These are phyloP conservation scores for Pisolithus tinctorius DNA, from an alignment of 768 basidiomycete species.

Conservation along the genomic window DNA sequence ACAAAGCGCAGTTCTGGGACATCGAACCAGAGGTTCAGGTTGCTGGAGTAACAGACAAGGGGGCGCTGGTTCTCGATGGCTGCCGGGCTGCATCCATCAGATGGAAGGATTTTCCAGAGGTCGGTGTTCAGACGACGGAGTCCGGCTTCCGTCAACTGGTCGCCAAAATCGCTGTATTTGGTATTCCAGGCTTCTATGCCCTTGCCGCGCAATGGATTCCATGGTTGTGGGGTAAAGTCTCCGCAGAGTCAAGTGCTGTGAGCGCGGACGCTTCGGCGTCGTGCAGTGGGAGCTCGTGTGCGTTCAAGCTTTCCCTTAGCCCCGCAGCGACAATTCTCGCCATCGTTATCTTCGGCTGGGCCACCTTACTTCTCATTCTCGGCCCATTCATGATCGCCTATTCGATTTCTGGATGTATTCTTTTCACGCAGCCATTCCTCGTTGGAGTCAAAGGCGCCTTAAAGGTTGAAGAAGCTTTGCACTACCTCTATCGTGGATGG, in stretches of 20 bases:
- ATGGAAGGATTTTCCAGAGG: slow-evolving; percentile 7
- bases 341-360: neutral
- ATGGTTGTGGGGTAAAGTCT: too few relatives aligned
- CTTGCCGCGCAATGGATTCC: neutral
- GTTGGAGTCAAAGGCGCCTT: slow-evolving; percentile 15
- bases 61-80: slow-evolving; percentile 6
- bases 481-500: slow-evolving; percentile 11
- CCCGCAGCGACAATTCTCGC: neutral
- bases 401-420: slow-evolving; percentile 14
- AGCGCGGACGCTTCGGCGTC: too few relatives aligned
- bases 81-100: slow-evolving; percentile 4
- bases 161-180: slow-evolving; percentile 2
- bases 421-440: slow-evolving; percentile 12
- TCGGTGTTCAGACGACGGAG: slow-evolving; percentile 6
- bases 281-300: too few relatives aligned
- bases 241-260: too few relatives aligned
- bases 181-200: slow-evolving; percentile 5
- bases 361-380: neutral
- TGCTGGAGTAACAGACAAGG: slow-evolving; percentile 2
- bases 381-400: slow-evolving; percentile 8
- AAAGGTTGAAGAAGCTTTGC: slow-evolving; percentile 1
- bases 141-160: slow-evolving; percentile 6
- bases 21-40: slow-evolving; percentile 5
- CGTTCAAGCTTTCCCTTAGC: neutral
- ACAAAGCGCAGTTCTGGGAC: slow-evolving; percentile 12